Evolutionary conservation across 1,284 basidiomycete genomes (phyloP).

Genomic region (Ceratobasidium sp.): DNA sequence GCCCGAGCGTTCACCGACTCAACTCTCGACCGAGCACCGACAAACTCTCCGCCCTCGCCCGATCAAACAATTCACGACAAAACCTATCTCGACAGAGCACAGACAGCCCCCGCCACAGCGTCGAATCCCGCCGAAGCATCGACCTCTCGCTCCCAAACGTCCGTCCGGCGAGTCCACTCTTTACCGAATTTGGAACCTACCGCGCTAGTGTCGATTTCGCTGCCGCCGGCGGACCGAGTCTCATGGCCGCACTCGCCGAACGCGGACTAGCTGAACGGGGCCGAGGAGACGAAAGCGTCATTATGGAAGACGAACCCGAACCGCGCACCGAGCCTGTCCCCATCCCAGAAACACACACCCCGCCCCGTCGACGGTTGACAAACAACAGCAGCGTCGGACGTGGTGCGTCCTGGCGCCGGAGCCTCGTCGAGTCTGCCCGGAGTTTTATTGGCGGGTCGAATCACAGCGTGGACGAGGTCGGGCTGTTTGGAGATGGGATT

Average conservation of each 20-base stretch:
- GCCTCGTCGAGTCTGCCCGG: conserved; percentile 26
- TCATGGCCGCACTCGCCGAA: conserved; percentile 20
- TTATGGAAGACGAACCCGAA: background rate
- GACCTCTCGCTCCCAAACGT: conserved; percentile 26
- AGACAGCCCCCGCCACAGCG: background rate
- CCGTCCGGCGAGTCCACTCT: conserved; percentile 26
- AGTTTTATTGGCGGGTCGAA: conserved; percentile 15
- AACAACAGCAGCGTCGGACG: conserved; percentile 31
- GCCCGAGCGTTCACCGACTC: background rate
- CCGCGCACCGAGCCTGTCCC: background rate
- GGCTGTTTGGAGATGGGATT: conserved; percentile 7
- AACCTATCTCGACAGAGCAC: conserved; percentile 7
- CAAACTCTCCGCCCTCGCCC: background rate
- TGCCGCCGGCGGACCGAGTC: conserved; percentile 26
- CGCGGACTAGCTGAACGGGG: background rate
- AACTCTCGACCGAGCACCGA: conserved; percentile 17
- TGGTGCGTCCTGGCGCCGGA: conserved; percentile 24
- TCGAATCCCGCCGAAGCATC: background rate
- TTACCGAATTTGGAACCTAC: conserved; percentile 33
- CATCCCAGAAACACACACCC: conserved; percentile 10
- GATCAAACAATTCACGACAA: conserved; percentile 2
- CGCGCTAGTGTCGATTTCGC: conserved; percentile 34
- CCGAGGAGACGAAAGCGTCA: conserved; percentile 1
- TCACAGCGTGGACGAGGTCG: background rate
- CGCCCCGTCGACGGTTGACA: conserved; percentile 29